phyloP scores from a whole-genome alignment of 73 alveolate species.

The Paramecium octaurelia region DNA sequence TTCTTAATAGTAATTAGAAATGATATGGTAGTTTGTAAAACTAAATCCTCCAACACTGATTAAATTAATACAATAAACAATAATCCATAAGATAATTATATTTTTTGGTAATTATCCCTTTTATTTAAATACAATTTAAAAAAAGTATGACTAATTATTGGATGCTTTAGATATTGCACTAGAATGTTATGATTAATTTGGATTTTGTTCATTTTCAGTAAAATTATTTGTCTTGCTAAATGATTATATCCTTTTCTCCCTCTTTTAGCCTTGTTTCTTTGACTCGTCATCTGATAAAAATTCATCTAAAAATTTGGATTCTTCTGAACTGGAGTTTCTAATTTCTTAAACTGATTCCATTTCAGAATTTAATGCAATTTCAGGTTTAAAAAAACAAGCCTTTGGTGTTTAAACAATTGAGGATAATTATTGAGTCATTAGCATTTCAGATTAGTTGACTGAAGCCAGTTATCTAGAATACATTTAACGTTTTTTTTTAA shows the following conservation, averaged over 20 bases:
- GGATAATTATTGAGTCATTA: not conserved
- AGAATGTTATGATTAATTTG: not conserved
- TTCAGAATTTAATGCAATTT: not conserved
- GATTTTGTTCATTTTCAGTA: not conserved
- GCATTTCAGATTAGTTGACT: not conserved
- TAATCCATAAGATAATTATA: not conserved
- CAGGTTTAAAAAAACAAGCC: not conserved
- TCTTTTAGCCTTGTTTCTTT: not conserved
- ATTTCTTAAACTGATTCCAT: not conserved
- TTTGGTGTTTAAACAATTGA: not conserved
- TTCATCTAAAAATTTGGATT: not conserved
- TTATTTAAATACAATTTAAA: not conserved
- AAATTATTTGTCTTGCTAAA: not conserved
- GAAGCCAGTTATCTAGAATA: not conserved
- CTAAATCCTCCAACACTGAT: not conserved
- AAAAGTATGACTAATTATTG: not conserved
- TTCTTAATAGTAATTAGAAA: not conserved
- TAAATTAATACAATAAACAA: not conserved
- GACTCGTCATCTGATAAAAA: not conserved
- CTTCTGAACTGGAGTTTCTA: not conserved
- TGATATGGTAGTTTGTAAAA: not conserved
- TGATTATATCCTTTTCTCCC: not conserved
- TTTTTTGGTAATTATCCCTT: not conserved
- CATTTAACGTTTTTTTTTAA: not conserved
- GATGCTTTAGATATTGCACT: not conserved